These are phyloP conservation scores for Pterulicium gracile DNA, from an alignment of 1,284 basidiomycete genomes.

Conservation along the genomic window DNA sequence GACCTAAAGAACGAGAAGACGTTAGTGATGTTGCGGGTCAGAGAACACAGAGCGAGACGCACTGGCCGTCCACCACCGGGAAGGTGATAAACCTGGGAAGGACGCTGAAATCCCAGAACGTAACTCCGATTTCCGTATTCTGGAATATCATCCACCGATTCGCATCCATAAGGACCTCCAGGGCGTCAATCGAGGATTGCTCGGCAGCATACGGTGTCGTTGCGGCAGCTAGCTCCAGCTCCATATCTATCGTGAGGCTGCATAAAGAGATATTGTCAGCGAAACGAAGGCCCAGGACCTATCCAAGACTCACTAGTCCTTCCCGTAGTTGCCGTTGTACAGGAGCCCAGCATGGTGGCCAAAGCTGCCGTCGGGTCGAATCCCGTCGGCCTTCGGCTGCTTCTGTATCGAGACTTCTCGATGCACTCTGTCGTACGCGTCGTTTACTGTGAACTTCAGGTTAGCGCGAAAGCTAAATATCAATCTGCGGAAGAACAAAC, in stretches of 20 bases:
- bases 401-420: slow-evolving; percentile 20
- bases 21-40: too few species aligned
- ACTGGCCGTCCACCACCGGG: slow-evolving; percentile 33
- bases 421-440: slow-evolving; percentile 27
- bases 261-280: neutral
- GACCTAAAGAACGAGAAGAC: too few species aligned
- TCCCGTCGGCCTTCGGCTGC: slow-evolving; percentile 19
- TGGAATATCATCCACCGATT: slow-evolving; percentile 39
- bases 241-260: slow-evolving; percentile 28
- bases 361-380: slow-evolving; percentile 24
- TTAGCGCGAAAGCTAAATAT: too few species aligned
- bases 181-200: slow-evolving; percentile 18
- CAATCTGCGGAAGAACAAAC: neutral
- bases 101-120: slow-evolving; percentile 39
- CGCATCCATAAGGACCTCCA: slow-evolving; percentile 28
- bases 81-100: slow-evolving; percentile 37
- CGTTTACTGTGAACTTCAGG: slow-evolving; percentile 16
- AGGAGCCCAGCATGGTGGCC: slow-evolving; percentile 23
- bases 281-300: too few species aligned
- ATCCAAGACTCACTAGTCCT: slow-evolving; percentile 18
- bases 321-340: slow-evolving; percentile 27
- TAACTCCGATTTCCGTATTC: slow-evolving; percentile 26
- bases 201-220: slow-evolving; percentile 29
- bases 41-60: slow-evolving; percentile 11
- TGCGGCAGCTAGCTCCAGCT: slow-evolving; percentile 27